These are phyloP conservation scores for Didymella segeticola DNA, from an alignment of 2,329 filamentous ascomycete genomes.

Conservation along the genomic window DNA sequence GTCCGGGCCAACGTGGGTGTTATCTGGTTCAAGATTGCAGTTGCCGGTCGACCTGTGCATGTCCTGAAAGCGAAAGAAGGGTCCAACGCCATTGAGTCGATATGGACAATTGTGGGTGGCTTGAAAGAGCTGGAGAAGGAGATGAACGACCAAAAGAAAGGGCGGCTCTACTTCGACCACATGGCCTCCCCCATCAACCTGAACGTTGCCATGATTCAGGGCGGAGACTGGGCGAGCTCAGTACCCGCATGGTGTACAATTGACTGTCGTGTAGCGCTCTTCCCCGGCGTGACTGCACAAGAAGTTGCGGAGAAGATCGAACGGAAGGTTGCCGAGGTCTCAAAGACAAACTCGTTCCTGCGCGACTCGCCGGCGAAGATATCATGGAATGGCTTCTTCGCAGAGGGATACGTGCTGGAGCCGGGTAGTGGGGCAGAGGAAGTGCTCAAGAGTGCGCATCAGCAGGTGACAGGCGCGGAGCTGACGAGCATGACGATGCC, in stretches of 20 bases:
- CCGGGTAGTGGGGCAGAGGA: conserved; percentile 26
- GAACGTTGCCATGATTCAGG: conserved; percentile 30
- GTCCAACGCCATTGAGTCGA: conserved; percentile 26
- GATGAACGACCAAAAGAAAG: conserved; percentile 26
- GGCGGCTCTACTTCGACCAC: conserved; percentile 23
- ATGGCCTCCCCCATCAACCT: conserved; percentile 25
- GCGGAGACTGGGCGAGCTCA: conserved; percentile 31
- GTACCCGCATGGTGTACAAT: conserved; percentile 31
- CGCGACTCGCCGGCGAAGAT: conserved; percentile 25
- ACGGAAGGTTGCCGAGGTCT: conserved; percentile 10
- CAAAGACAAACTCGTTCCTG: conserved; percentile 19
- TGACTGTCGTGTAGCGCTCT: conserved; percentile 31
- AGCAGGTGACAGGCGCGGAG: conserved; percentile 19
- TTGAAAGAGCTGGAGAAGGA: conserved; percentile 26
- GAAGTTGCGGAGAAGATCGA: conserved; percentile 27
- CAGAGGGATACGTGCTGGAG: conserved; percentile 28
- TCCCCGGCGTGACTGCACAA: conserved; percentile 25
- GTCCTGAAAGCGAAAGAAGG: conserved; percentile 26
- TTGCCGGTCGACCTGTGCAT: conserved; percentile 27
- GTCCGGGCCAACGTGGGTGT: conserved; percentile 31
- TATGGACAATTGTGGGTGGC: conserved; percentile 23
- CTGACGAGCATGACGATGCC: conserved; percentile 24
- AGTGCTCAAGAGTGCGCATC: conserved; percentile 19
- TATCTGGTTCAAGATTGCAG: conserved; percentile 30
- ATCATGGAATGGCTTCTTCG: conserved; percentile 32